These are phyloP conservation scores for Ogataea saltuana DNA, from an alignment of 805 yeast genomes.

Conservation along the genomic window DNA sequence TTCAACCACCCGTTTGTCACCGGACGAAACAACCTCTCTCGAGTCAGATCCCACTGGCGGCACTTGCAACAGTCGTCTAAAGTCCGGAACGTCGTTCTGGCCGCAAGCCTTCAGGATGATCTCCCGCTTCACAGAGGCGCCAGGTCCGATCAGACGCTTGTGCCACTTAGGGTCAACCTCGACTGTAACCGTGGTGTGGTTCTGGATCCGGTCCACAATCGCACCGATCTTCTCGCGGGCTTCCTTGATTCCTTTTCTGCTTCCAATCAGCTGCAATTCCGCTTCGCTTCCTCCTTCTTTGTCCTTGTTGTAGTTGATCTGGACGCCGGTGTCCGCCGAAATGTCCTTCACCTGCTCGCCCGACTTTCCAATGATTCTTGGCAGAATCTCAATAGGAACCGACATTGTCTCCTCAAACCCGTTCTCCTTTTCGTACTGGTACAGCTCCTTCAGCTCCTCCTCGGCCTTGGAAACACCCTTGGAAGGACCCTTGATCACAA, in stretches of 20 bases:
- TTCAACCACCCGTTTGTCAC: slow-evolving; percentile 73
- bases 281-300: slow-evolving; percentile 50
- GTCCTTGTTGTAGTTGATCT: slow-evolving; percentile 47
- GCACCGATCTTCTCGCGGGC: slow-evolving; percentile 65
- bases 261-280: slow-evolving; percentile 73
- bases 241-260: slow-evolving; percentile 68
- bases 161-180: slow-evolving; percentile 75
- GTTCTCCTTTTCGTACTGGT: slow-evolving; percentile 84
- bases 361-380: slow-evolving; percentile 84
- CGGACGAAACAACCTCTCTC: slow-evolving; percentile 61
- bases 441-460: slow-evolving; percentile 79
- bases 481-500: slow-evolving; percentile 83
- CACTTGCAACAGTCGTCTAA: slow-evolving; percentile 59
- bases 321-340: slow-evolving; percentile 66
- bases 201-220: slow-evolving; percentile 66
- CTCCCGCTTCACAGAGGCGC: slow-evolving; percentile 71
- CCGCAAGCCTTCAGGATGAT: slow-evolving; percentile 82
- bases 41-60: slow-evolving; percentile 69
- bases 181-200: slow-evolving; percentile 55
- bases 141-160: slow-evolving; percentile 73
- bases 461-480: slow-evolving; percentile 81
- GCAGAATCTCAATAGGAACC: slow-evolving; percentile 73
- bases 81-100: slow-evolving; percentile 48
- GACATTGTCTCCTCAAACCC: slow-evolving; percentile 64
- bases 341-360: slow-evolving; percentile 85